Evolutionary conservation across 2,329 filamentous ascomycete species (phyloP).

Genomic region (Aspergillus neotritici): DNA sequence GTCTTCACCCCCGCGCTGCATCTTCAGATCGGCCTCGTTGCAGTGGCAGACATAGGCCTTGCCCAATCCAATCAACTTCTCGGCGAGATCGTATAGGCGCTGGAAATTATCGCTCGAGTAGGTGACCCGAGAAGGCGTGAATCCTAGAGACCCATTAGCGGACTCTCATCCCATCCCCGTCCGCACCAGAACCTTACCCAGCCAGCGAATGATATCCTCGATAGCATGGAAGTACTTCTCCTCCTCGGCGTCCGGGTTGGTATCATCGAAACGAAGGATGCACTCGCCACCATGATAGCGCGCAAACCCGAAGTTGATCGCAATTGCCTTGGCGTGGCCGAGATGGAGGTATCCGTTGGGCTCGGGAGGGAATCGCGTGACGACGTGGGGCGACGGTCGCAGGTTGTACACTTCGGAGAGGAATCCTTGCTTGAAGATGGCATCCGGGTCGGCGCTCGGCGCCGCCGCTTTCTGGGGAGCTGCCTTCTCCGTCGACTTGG

Average conservation of each 20-base stretch:
- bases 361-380: conserved; percentile 75
- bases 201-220: conserved; percentile 78
- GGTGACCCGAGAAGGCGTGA: conserved; percentile 71
- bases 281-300: conserved; percentile 72
- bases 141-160: conserved; percentile 45
- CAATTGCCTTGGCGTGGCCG: conserved; percentile 91
- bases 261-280: conserved; percentile 83
- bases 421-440: conserved; percentile 78
- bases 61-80: conserved; percentile 69
- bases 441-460: conserved; percentile 44
- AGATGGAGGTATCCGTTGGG: conserved; percentile 93
- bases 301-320: conserved; percentile 94
- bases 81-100: conserved; percentile 78
- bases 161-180: background rate
- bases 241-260: conserved; percentile 89
- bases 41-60: conserved; percentile 82
- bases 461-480: conserved; percentile 29
- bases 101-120: conserved; percentile 90
- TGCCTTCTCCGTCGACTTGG: conserved; percentile 43
- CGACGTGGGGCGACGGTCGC: conserved; percentile 47
- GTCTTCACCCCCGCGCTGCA: conserved; percentile 72
- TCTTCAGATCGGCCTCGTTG: conserved; percentile 70
- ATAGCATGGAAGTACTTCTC: conserved; percentile 88
- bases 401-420: conserved; percentile 66
- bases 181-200: conserved; percentile 35